phyloP scores from a whole-genome alignment of 2,329 filamentous ascomycete species.

The Neodidymelliopsis sp. region DNA sequence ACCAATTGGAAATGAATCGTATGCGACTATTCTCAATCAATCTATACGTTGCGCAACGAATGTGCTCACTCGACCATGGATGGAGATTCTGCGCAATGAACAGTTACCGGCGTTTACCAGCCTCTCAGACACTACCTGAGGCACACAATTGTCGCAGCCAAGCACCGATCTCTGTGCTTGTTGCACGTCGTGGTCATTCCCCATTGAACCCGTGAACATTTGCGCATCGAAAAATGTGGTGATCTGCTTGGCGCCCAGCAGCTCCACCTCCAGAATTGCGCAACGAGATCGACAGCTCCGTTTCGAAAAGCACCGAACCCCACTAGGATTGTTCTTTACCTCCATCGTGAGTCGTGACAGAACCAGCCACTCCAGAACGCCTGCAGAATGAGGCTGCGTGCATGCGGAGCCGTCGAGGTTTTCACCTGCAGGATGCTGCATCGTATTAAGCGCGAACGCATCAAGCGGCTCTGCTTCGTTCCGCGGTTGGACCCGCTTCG shows the following conservation, averaged over 20 bases:
- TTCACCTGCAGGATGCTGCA: slow-evolving; percentile 13
- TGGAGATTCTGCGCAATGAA: slow-evolving; percentile 1
- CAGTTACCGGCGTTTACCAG: neutral
- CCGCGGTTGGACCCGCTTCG: slow-evolving; percentile 16
- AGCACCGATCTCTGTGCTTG: slow-evolving; percentile 9
- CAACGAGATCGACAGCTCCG: slow-evolving; percentile 17
- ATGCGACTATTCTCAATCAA: neutral
- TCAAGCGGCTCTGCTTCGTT: slow-evolving; percentile 19
- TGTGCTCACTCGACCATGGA: neutral
- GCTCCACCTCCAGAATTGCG: slow-evolving; percentile 19
- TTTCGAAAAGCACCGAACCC: slow-evolving; percentile 11
- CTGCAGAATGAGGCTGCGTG: slow-evolving; percentile 17
- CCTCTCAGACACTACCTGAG: slow-evolving; percentile 5
- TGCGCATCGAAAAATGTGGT: slow-evolving; percentile 17
- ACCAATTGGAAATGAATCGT: neutral
- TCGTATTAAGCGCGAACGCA: slow-evolving; percentile 16
- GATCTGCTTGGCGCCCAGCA: slow-evolving; percentile 22
- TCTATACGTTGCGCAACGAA: too few relatives aligned
- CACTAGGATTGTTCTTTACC: slow-evolving; percentile 12
- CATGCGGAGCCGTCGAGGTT: neutral
- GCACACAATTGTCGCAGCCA: slow-evolving; percentile 16
- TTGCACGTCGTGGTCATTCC: slow-evolving; percentile 8
- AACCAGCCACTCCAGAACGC: slow-evolving; percentile 8
- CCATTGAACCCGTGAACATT: slow-evolving; percentile 8
- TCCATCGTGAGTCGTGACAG: slow-evolving; percentile 15